Conservation (phyloP, 2,329 filamentous ascomycete species). For the Colletotrichum agaves region DNA sequence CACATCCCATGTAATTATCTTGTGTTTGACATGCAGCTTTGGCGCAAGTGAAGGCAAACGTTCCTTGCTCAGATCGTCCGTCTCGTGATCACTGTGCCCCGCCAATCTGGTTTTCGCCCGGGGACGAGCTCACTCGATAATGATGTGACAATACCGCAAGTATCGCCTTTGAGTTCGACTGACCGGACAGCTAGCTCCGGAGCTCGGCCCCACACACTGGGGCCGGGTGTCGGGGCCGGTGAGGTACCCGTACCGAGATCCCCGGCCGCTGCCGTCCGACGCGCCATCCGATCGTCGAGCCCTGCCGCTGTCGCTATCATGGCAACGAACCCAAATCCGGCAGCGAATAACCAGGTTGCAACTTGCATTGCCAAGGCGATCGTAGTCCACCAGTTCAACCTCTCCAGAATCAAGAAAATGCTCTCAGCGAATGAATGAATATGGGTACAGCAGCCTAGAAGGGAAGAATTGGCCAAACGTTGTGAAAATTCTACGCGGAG, state of each 20-base stretch:
- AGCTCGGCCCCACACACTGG: neutral
- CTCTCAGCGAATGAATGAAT: neutral
- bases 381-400: neutral
- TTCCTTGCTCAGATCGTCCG: neutral
- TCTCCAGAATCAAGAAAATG: no score
- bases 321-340: neutral
- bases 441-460: neutral
- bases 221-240: slow-evolving; percentile 1
- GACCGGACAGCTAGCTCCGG: neutral
- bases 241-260: neutral
- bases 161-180: neutral
- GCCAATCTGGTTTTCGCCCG: no score
- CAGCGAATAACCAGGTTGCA: neutral
- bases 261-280: neutral
- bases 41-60: neutral
- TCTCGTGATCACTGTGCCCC: neutral
- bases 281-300: neutral
- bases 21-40: neutral
- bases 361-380: neutral
- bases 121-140: neutral
- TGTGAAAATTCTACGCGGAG: neutral
- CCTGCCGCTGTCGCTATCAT: neutral
- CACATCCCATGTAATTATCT: neutral
- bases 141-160: neutral
- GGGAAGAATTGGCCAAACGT: neutral